phyloP scores from a whole-genome alignment of 306 rosid genomes.

The Comarum palustre region DNA sequence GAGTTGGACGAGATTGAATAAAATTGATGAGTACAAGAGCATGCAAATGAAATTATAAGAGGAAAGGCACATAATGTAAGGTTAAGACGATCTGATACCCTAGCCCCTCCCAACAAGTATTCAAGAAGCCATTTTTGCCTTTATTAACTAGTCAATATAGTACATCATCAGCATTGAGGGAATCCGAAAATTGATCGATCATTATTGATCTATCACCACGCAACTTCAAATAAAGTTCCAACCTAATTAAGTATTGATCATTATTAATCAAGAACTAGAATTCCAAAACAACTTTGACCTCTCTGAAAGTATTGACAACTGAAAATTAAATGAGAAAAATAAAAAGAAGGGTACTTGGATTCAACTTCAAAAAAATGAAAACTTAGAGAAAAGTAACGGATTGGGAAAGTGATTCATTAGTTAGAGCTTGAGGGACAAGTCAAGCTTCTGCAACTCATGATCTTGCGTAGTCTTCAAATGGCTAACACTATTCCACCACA shows the following conservation, averaged over 20 bases:
- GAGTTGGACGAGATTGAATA: too few species aligned
- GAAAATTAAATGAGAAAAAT: too few species aligned
- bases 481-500: constrained; percentile 40
- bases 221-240: constrained; percentile 11
- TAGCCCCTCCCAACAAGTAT: background rate
- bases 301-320: constrained; percentile 11
- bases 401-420: constrained; percentile 1
- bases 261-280: constrained; percentile 14
- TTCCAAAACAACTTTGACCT: constrained; percentile 7
- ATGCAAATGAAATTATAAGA: background rate
- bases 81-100: background rate
- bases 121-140: background rate
- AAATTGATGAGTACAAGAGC: too few species aligned
- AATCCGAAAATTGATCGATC: background rate
- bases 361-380: too few species aligned
- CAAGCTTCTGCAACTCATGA: constrained; percentile 66
- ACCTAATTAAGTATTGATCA: background rate
- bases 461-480: constrained; percentile 54
- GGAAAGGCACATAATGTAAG: background rate
- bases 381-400: background rate
- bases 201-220: constrained; percentile 8
- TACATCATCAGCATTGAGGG: background rate
- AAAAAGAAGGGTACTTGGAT: too few species aligned
- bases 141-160: background rate
- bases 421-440: constrained; percentile 92